phyloP scores from a whole-genome alignment of 2,329 filamentous ascomycete genomes.

The Sporothrix brasiliensis region DNA sequence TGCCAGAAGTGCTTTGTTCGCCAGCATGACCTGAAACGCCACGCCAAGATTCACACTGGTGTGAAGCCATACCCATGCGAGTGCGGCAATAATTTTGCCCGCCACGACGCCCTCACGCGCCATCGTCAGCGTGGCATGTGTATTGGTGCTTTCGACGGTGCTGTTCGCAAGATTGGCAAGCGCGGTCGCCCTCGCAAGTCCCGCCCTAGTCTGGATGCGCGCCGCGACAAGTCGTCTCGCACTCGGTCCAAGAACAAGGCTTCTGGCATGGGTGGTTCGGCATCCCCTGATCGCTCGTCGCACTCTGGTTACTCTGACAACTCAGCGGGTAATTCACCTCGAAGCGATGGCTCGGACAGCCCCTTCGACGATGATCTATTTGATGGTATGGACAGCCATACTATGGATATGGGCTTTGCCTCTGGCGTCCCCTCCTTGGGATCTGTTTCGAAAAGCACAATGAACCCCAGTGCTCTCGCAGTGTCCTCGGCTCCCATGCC shows the following conservation, averaged over 20 bases:
- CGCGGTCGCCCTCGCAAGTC: conserved; percentile 66
- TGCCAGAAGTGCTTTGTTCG: conserved; percentile 96
- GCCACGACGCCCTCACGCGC: conserved; percentile 91
- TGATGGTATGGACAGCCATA: conserved; percentile 48
- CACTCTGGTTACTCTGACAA: conserved; percentile 61
- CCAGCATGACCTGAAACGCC: conserved; percentile 94
- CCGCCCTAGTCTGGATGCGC: conserved; percentile 59
- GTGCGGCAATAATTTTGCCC: conserved; percentile 91
- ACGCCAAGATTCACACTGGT: conserved; percentile 95
- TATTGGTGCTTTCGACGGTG: conserved; percentile 86
- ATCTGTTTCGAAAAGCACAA: conserved; percentile 37
- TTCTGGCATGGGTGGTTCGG: conserved; percentile 45
- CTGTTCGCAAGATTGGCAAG: conserved; percentile 63
- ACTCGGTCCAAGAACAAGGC: conserved; percentile 60
- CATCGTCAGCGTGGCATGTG: conserved; percentile 97
- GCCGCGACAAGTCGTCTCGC: conserved; percentile 59
- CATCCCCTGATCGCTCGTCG: conserved; percentile 54
- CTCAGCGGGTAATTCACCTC: conserved; percentile 58
- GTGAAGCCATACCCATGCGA: conserved; percentile 94
- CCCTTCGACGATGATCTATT: conserved; percentile 45
- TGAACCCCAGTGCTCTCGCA: conserved; percentile 45
- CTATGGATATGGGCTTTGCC: conserved; percentile 38
- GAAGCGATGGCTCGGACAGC: conserved; percentile 50
- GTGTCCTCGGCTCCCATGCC: conserved; percentile 49
- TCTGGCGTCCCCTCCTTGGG: conserved; percentile 25